Conservation (phyloP, 108 stramenopile genomes). For the Ochromonas danica region DNA sequence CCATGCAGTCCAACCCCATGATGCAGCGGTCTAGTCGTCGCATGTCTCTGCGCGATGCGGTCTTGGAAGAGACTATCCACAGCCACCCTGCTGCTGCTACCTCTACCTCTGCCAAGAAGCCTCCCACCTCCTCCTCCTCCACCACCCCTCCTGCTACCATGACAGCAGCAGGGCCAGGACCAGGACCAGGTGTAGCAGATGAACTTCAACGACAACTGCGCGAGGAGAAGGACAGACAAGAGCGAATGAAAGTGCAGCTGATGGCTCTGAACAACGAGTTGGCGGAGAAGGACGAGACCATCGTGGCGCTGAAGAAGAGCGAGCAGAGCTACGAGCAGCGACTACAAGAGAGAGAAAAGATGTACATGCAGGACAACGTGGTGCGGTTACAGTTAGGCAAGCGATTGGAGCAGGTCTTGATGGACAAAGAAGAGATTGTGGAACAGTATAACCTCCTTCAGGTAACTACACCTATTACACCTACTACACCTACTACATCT, state of each 20-base stretch:
- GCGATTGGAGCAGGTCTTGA: conserved; percentile 26
- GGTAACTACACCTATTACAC: too few relatives aligned
- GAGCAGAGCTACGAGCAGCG: neutral
- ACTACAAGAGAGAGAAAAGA: neutral
- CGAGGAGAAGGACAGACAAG: neutral
- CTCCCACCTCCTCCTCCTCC: too few relatives aligned
- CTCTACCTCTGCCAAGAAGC: too few relatives aligned
- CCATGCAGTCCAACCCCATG: too few relatives aligned
- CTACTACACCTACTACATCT: too few relatives aligned
- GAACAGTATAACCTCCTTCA: neutral
- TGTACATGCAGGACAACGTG: conserved; percentile 10
- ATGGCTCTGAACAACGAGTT: conserved; percentile 15
- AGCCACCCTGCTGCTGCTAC: too few relatives aligned
- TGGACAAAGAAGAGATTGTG: conserved; percentile 32
- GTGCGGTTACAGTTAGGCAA: conserved; percentile 30
- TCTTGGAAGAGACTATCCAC: neutral
- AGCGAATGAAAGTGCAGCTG: conserved; percentile 3
- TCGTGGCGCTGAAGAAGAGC: conserved; percentile 5
- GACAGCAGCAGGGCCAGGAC: too few relatives aligned
- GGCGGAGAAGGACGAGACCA: conserved; percentile 8
- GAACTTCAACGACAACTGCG: neutral
- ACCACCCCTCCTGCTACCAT: too few relatives aligned
- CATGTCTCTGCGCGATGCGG: neutral
- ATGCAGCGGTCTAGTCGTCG: neutral
- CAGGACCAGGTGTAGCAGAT: too few relatives aligned